Evolutionary conservation across 2,329 filamentous ascomycete genomes (phyloP).

Genomic region (Colletotrichum chrysophilum): DNA sequence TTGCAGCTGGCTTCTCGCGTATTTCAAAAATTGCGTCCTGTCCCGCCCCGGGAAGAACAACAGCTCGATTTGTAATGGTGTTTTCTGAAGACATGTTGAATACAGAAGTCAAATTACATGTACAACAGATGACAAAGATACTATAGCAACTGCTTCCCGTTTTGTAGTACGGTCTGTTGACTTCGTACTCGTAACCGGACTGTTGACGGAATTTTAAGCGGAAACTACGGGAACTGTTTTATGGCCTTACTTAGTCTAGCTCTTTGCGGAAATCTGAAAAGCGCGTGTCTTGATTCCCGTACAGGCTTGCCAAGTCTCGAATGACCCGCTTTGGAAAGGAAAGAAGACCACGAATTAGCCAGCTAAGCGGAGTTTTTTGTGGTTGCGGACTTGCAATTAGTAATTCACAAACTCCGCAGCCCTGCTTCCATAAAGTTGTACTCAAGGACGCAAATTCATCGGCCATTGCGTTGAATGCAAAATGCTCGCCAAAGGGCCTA

Average conservation of each 20-base stretch:
- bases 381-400: not conserved
- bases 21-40: not conserved
- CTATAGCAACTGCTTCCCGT: not conserved
- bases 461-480: not conserved
- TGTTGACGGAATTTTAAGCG: not conserved
- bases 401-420: not conserved
- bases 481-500: not conserved
- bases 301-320: not conserved
- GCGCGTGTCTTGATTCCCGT: not conserved
- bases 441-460: not conserved
- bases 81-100: not conserved
- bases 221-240: not conserved
- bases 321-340: not conserved
- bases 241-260: not conserved
- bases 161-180: not conserved
- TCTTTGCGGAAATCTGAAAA: not conserved
- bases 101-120: not conserved
- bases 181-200: not conserved
- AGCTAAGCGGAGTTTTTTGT: not conserved
- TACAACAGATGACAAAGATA: not conserved
- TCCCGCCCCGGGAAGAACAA: not conserved
- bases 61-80: not conserved
- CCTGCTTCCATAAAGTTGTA: not conserved
- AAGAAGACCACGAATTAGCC: not conserved
- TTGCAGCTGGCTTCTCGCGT: not conserved